Evolutionary conservation across 2,329 filamentous ascomycete species (phyloP).

Genomic region (Diaporthe sp.): DNA sequence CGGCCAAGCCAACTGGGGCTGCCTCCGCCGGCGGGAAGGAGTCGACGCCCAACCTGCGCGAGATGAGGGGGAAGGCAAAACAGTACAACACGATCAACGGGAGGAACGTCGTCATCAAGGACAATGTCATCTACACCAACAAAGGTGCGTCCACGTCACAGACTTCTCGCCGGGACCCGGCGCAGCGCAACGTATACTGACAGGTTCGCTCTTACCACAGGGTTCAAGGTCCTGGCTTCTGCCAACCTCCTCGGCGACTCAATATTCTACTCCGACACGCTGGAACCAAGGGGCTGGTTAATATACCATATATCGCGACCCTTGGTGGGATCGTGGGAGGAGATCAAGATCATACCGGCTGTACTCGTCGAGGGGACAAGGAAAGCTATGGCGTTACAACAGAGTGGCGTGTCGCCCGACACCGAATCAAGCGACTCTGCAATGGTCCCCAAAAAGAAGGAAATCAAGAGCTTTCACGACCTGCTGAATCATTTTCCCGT

Average conservation of each 20-base stretch:
- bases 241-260: conserved; percentile 87
- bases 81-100: conserved; percentile 95
- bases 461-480: conserved; percentile 91
- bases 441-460: conserved; percentile 80
- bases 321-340: conserved; percentile 86
- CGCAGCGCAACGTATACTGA: neutral
- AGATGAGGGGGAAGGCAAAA: conserved; percentile 92
- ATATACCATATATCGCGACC: conserved; percentile 96
- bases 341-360: conserved; percentile 79
- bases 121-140: conserved; percentile 93
- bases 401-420: conserved; percentile 44
- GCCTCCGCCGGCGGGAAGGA: conserved; percentile 67
- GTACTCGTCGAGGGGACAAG: conserved; percentile 63
- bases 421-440: conserved; percentile 57
- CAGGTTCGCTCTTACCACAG: conserved; percentile 59
- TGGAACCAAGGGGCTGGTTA: conserved; percentile 93
- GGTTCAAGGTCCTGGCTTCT: conserved; percentile 92
- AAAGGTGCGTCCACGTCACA: conserved; percentile 76
- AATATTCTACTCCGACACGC: conserved; percentile 90
- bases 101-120: conserved; percentile 93
- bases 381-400: conserved; percentile 45
- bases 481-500: conserved; percentile 92
- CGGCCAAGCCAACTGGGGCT: conserved; percentile 59
- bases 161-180: neutral
- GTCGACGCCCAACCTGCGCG: conserved; percentile 76